These are phyloP conservation scores for Parietaria judaica DNA, from an alignment of 306 rosid species.

Conservation along the genomic window DNA sequence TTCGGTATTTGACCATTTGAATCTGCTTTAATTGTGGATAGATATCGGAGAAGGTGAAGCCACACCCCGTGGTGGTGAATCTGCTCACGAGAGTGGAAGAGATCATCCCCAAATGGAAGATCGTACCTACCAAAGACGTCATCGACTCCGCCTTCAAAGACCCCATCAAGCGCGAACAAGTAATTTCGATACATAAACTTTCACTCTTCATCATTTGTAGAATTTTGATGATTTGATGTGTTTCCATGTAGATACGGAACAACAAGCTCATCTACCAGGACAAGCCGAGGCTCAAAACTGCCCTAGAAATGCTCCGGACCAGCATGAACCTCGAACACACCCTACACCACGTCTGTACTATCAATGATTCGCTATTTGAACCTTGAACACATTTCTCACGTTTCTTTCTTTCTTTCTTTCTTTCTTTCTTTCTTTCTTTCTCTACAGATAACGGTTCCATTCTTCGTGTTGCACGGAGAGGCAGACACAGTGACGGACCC, in stretches of 20 bases:
- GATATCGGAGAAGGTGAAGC: constrained; percentile 83
- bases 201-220: no score
- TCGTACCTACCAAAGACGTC: constrained; percentile 73
- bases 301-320: constrained; percentile 69
- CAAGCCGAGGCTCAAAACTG: constrained; percentile 80
- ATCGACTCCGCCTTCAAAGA: constrained; percentile 66
- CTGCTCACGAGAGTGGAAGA: constrained; percentile 50
- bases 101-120: constrained; percentile 77
- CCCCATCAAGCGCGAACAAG: constrained; percentile 57
- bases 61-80: constrained; percentile 55
- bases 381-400: no score
- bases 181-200: neutral
- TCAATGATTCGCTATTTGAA: neutral
- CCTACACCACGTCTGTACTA: constrained; percentile 40
- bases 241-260: constrained; percentile 48
- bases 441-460: constrained; percentile 55
- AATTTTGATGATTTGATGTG: no score
- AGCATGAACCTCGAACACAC: constrained; percentile 50
- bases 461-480: constrained; percentile 80
- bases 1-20: no score
- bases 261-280: constrained; percentile 79
- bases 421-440: neutral
- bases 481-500: constrained; percentile 92
- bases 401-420: neutral
- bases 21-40: constrained; percentile 5